Evolutionary conservation across 345 rosid species (phyloP).

Genomic region (Nasturtium officinale): DNA sequence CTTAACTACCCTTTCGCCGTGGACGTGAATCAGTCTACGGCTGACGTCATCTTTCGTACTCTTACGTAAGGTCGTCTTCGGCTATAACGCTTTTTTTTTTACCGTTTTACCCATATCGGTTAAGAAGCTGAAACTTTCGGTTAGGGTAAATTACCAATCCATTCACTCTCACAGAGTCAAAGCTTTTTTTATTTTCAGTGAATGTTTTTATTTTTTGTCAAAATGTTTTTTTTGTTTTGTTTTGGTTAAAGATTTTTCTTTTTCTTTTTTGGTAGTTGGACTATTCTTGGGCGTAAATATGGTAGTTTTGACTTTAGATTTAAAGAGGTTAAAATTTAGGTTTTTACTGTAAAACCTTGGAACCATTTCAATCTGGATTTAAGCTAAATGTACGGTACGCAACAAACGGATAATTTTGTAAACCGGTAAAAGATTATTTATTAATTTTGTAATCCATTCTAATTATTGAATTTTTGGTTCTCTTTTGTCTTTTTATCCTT

Average conservation of each 20-base stretch:
- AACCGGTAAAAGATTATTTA: background rate
- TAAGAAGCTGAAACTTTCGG: background rate
- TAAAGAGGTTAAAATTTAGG: background rate
- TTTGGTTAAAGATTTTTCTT: background rate
- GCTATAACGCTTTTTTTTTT: background rate
- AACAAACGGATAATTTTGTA: too few relatives aligned
- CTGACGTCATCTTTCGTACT: slow-evolving; percentile 16
- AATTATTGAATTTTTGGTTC: background rate
- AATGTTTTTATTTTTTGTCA: background rate
- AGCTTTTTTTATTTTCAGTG: background rate
- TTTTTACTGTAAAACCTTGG: background rate
- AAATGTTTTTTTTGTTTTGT: background rate
- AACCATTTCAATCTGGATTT: background rate
- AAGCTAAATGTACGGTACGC: background rate
- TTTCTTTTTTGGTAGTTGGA: background rate
- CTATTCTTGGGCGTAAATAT: background rate
- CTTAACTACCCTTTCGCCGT: background rate
- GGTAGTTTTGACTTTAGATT: background rate
- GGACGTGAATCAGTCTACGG: background rate
- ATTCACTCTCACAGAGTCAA: background rate
- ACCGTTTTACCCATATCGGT: background rate
- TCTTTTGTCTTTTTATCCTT: too few relatives aligned
- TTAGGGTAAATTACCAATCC: slow-evolving; percentile 4
- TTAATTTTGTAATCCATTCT: background rate
- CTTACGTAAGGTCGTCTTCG: background rate